Evolutionary conservation across 1,139 yeast genomes (phyloP), one percentile per base, ranked within the genome.

Genomic region (Taphrina betulina): DNA sequence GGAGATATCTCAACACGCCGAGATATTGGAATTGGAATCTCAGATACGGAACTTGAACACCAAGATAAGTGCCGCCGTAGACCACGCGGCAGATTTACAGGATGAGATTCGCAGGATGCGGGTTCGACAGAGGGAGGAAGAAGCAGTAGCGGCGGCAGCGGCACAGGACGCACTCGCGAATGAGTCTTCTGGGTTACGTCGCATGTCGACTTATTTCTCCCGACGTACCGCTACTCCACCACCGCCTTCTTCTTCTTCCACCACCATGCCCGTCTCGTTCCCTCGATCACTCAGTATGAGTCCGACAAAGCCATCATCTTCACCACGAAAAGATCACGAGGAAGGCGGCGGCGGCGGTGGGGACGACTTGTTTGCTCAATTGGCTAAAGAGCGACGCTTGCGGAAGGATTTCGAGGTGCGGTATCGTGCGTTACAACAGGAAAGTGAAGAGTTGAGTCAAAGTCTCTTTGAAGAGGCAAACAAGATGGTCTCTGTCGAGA

Each of bases 401-500:
- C 60, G 69, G 50, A 66, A 65, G 20, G 72, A 68, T 5, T 80
- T 83, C 1, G 83, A 80, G 63, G 68, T 71, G 16, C 80, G 80
- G 64, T 76, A 78, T 54, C 70, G 73, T 56, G 71, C 72, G 61
- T 70, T 83, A 38, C 76, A 80, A 60, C 78, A 73, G n/a, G 89
- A 83, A 65, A 82, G 82, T 51, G 88, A 82, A 66, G 88, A 83
- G 57, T 72, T 83, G 63, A 78, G 84, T 1, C 83, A 82, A 8
- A 76, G 82, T 8, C 72, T 83, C 58, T 83, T 83, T 67, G 81
- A 77, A 62, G 85, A 83, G 65, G 90, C 90, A 43, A 83, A 83
- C 66, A 72, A 74, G 52, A 81, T 82, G 82, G 90, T 83, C 10
- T 78, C 81, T 5, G 34, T 14, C 2, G 54, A 50, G 46, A 34